A percentile compares a stretch with the other conserved stretches of the same genome.
These are phyloP conservation scores for Chlorophyllum brunneum DNA, from an alignment of 768 basidiomycete genomes.

Conservation along the genomic window DNA sequence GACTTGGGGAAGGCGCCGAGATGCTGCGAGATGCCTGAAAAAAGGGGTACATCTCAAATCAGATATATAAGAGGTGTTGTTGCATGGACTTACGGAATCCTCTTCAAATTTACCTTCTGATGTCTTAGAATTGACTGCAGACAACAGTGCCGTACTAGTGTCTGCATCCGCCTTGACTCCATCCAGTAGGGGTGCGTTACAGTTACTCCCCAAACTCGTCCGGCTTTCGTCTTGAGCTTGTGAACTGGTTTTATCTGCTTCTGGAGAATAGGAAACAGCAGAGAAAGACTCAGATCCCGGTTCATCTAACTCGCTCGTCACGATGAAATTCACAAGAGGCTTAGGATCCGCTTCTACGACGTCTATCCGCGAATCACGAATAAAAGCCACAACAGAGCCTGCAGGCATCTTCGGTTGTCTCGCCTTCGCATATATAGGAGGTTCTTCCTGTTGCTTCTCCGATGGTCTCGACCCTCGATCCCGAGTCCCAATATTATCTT, in stretches of 20 bases:
- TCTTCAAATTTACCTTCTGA: conserved; percentile 50
- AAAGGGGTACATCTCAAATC: not conserved
- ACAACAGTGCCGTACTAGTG: not conserved
- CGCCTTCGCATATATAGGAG: not conserved
- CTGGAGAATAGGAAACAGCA: not conserved
- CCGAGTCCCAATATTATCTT: not conserved
- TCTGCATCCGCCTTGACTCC: not conserved
- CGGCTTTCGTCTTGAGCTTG: not conserved
- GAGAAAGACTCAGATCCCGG: conserved; percentile 14
- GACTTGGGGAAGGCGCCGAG: conserved; percentile 38
- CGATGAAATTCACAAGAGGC: conserved; percentile 66
- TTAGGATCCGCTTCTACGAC: conserved; percentile 42
- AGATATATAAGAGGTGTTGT: conserved; percentile 6
- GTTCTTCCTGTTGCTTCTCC: not conserved
- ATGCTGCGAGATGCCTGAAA: conserved; percentile 39
- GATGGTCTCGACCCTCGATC: not conserved
- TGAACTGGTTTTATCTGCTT: not conserved
- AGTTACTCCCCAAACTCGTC: not conserved
- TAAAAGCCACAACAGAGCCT: conserved; percentile 70
- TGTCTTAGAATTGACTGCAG: conserved; percentile 21
- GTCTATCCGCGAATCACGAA: conserved; percentile 59
- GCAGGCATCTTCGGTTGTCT: conserved; percentile 67
- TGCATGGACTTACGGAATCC: conserved; percentile 44
- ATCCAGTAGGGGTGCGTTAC: not conserved
- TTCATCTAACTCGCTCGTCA: conserved; percentile 73